These are phyloP conservation scores for Pseudopyrenochaeta lycopersici DNA, from an alignment of 2,329 filamentous ascomycete species.

Conservation along the genomic window DNA sequence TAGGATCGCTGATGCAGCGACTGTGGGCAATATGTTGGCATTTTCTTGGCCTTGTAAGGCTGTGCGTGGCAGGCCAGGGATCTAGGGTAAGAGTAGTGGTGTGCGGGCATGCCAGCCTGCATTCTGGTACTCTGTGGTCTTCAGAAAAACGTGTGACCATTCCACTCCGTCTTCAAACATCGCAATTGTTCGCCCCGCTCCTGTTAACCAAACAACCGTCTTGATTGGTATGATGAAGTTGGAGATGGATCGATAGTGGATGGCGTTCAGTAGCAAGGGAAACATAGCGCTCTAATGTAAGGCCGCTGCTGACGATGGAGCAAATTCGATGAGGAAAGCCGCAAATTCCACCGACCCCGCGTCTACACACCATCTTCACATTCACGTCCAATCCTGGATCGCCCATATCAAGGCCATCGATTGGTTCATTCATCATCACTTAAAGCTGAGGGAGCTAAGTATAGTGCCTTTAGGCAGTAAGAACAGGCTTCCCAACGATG, in stretches of 20 bases:
- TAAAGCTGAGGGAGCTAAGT: background rate
- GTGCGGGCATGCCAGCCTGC: conserved; percentile 9
- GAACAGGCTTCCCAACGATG: background rate
- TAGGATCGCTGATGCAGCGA: background rate
- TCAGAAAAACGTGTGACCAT: background rate
- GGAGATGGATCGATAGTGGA: background rate
- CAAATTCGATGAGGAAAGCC: background rate
- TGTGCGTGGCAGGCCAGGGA: conserved; percentile 1
- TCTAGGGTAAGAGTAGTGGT: conserved; percentile 6
- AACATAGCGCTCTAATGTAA: background rate
- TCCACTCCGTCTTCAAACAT: background rate
- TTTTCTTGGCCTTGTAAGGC: background rate
- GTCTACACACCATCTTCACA: background rate
- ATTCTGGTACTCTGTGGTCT: background rate
- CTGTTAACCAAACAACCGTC: background rate
- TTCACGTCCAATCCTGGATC: background rate
- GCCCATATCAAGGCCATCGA: background rate
- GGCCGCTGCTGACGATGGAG: conserved; percentile 1
- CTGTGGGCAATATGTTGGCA: background rate
- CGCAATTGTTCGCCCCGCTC: background rate
- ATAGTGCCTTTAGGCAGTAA: background rate
- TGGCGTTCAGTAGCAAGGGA: background rate
- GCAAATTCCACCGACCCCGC: conserved; percentile 5
- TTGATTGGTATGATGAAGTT: background rate
- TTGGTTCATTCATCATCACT: no score